Base-by-base conservation (phyloP, 495 filamentous ascomycete genomes). In the Penicillium canescens region DNA sequence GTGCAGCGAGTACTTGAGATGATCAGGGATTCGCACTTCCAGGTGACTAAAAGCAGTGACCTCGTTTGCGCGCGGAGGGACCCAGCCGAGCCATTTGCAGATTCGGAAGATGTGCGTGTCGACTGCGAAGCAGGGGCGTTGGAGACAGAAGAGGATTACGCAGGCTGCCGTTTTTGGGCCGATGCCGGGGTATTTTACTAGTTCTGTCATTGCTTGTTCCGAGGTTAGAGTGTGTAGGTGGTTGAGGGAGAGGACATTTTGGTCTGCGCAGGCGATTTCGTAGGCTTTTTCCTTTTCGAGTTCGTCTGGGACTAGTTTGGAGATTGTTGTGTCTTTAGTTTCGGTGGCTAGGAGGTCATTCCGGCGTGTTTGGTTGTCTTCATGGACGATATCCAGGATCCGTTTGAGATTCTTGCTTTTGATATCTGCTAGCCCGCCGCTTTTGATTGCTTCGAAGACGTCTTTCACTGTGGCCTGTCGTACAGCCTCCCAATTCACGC, bases 111-210 rank as follows among this genome's bases (percentile, higher is more conserved):
- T 90, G 59, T 93, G 90, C 0, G 90, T 95, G 59, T 94, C 90
- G 1, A 95, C 90, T 0, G 91, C 90, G 60, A 93, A 92, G 65
- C 85, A 87, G 0, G 89, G 87, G 11, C 82, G 80, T 56, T 82
- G 82, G 21, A 95, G 79, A 66, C 89, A 92, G 66, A 95, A 95
- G 3, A 93, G 76, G 11, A 88, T 70, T 12, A 93, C 88, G 57
- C 94, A 98, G 7, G 90, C 86, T 3, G 92, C 88, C 1, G 92
- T 96, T 72, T 98, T 98, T 47, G 90, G 85, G 0, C 92, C 94
- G 53, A 98, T 89, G 3, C 93, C 94, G 3, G 88, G 87, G 41
- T 86, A 94, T 48, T 81, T 86, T 44, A 84, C 81, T 34, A 98
- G 78, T 50, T 86, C 83, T 8, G 73, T 71, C 81, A 96, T 87